Evolutionary conservation across 495 filamentous ascomycete species (phyloP), one percentile per base, ranked within the genome.

Genomic region (Aspergillus ellipticus): DNA sequence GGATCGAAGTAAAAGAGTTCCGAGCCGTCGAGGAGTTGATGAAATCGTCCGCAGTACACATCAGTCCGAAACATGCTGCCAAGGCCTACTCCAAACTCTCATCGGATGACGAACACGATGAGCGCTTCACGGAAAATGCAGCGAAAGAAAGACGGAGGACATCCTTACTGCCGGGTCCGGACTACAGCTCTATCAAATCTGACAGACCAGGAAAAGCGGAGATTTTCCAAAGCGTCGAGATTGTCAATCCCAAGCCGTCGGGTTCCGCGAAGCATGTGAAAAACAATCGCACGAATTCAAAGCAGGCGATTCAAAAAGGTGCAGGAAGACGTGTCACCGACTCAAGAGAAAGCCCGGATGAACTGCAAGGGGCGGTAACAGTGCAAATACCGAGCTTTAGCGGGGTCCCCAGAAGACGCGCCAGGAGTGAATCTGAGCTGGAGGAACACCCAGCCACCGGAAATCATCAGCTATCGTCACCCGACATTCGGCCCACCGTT

Each of bases 331-430:
- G 51, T 15, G 13, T 8, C 16, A 61, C 50, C 5, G 59, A 64
- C 20, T 41, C 55, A 8, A 67, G 66, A 16, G 73, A 76, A 35
- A 79, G 76, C 47, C 61, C 72, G 2, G 77, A 80, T 64, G 76
- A 76, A 53, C 54, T 80, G 1, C 76, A 79, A 45, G 72, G 68
- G 5, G 74, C 64, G 10, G 67, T 63, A 37, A 74, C 72, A 0
- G 70, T 72, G 43, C 43, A 50, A 6, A 62, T 63, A 1, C 62
- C 45, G 17, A 29, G 42, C 21, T 47, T 66, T 7, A 17, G 28
- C 31, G 43, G 16, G 29, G 56, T 48, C 21, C 48, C n/a, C 49
- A 60, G 49, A 17, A 43, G 37, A 16, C 52, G 33, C 21, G 15
- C 43, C 43, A 55, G 17, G 5, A 31, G 17, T 4, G 31, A 54